phyloP scores from a whole-genome alignment of 2,329 filamentous ascomycete species.

The Hortaea sp. region DNA sequence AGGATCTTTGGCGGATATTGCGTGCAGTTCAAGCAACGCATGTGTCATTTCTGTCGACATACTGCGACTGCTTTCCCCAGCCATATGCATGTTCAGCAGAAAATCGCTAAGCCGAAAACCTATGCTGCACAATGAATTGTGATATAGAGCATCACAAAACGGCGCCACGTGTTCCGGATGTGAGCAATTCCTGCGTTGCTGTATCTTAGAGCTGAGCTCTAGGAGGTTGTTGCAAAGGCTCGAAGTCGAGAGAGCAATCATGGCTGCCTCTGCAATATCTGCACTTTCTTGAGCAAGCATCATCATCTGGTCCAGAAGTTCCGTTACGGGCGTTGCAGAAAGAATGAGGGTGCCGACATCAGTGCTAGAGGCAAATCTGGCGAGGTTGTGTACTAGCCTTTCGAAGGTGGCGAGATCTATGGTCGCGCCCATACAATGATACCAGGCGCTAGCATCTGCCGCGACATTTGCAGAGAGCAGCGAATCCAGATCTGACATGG shows the following conservation, averaged over 20 bases:
- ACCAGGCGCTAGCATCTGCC: background rate
- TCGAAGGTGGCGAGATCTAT: background rate
- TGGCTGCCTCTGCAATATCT: constrained; percentile 2
- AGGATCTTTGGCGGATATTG: background rate
- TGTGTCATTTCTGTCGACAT: background rate
- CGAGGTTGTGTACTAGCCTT: background rate
- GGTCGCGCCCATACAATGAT: background rate
- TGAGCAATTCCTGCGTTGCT: background rate
- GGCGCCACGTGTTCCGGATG: background rate
- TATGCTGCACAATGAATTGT: background rate
- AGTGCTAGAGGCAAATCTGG: background rate
- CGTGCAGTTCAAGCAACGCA: constrained; percentile 7
- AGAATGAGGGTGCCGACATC: background rate
- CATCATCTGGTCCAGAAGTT: background rate
- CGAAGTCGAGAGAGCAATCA: background rate
- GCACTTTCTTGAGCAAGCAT: background rate
- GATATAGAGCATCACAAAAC: background rate
- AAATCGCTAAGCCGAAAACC: constrained; percentile 3
- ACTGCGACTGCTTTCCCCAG: background rate
- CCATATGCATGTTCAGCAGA: constrained; percentile 3
- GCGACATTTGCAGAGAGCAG: background rate
- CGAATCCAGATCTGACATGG: background rate
- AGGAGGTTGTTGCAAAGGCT: background rate
- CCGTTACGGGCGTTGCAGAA: background rate
- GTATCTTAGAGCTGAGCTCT: background rate